Base-by-base conservation (phyloP, 495 filamentous ascomycete genomes). In the Tuber calosporum region DNA sequence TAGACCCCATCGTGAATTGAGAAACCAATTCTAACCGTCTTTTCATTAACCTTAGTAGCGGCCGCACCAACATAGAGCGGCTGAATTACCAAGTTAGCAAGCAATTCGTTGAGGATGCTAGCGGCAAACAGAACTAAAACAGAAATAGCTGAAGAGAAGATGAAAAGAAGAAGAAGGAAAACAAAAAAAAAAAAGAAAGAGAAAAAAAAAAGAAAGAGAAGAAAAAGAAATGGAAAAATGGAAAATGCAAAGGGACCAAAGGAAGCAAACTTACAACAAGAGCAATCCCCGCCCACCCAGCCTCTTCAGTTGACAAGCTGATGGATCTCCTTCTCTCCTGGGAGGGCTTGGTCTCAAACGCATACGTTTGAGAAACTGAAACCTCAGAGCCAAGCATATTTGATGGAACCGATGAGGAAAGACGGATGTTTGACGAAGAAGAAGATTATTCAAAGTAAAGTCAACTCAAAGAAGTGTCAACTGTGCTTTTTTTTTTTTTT, bases 1-100 rank as follows among this genome's bases (percentile, higher is more conserved):
- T 96, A 96, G 0, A 90, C 90, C 7, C 88, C 86, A 82, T 96
- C 92, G 77, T 93, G 91, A 72, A 91, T 87, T 7, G 90, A 90
- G 68, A 94, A 82, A 6, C 89, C 88, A 26, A 92, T 84, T 0
- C 86, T 84, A 2, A 88, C 84, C 0, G 84, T 84, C 45, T 85
- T 82, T 42, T 86, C 77, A 41, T 87, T 84, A 4, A 85, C 82
- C 34, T 86, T 84, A 26, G 84, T 84, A 41, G 84, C 85, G 1
- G 90, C 88, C 39, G 90, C 84, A 53, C 90, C 90, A 37, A 86
- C 85, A 73, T 89, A 93, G 36, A 91, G 86, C 13, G 85, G 87
- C 90, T 92, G 76, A 36, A 41, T n/a, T 4, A 11, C 11, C 30
- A 2, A 30, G 68, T 71, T 74, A 76, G 69, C 9, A 45, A 30